Conservation (phyloP, 305 asterid species). For the Nicotiana rustica region DNA sequence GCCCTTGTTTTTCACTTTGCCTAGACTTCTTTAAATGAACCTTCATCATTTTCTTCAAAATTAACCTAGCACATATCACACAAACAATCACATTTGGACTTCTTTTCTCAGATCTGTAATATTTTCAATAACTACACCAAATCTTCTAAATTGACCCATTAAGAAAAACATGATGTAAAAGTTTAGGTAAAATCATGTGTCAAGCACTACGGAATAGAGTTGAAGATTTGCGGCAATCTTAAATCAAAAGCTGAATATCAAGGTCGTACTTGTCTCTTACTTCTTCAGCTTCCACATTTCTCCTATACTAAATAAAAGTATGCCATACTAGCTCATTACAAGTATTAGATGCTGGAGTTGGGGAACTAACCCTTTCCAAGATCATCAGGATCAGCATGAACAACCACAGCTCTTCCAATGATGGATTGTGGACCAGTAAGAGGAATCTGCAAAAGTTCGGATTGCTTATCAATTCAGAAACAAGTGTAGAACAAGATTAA, state of each 20-base stretch:
- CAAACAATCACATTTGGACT: background rate
- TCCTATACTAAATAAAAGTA: background rate
- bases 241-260: background rate
- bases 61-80: background rate
- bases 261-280: background rate
- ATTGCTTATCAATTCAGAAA: background rate
- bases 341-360: conserved; percentile 20
- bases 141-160: background rate
- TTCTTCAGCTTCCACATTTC: background rate
- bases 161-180: background rate
- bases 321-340: background rate
- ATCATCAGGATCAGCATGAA: conserved; percentile 96
- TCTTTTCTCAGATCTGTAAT: background rate
- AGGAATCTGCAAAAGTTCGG: conserved; percentile 62
- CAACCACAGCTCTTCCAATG: conserved; percentile 96
- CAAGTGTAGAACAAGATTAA: background rate
- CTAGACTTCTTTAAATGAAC: background rate
- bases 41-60: conserved; percentile 11
- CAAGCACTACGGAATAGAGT: background rate
- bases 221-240: background rate
- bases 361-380: conserved; percentile 79
- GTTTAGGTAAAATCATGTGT: background rate
- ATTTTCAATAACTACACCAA: background rate
- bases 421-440: conserved; percentile 80
- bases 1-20: background rate